These are phyloP conservation scores for Colletotrichum orchidophilum DNA, from an alignment of 2,329 filamentous ascomycete genomes.

Conservation along the genomic window DNA sequence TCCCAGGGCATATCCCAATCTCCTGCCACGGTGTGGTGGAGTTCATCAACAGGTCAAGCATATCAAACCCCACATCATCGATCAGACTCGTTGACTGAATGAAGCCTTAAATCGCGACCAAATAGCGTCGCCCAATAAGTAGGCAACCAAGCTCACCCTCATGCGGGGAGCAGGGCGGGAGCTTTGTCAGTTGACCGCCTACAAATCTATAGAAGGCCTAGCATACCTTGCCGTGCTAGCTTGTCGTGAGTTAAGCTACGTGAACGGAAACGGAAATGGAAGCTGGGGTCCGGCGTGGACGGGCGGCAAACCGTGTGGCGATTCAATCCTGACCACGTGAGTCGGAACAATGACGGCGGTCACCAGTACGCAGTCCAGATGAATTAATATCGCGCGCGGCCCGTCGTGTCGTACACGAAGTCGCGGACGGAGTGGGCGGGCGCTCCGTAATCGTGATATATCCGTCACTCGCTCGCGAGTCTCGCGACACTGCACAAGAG, in stretches of 20 bases:
- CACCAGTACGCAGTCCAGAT: neutral
- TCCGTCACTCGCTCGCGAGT: neutral
- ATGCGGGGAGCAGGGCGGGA: conserved; percentile 2
- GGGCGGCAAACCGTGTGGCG: neutral
- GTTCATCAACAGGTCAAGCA: neutral
- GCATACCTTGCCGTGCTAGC: neutral
- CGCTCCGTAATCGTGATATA: neutral
- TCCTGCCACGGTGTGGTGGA: conserved; percentile 15
- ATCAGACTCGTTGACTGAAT: conserved; percentile 1
- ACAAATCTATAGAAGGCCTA: neutral
- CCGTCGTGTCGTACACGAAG: neutral
- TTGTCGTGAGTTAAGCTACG: neutral
- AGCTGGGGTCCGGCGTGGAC: neutral
- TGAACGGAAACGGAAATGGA: neutral
- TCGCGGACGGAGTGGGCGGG: neutral
- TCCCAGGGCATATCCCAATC: conserved; percentile 22
- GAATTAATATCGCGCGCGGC: neutral
- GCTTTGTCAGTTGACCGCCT: conserved; percentile 13
- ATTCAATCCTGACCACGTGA: neutral
- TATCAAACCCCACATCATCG: conserved; percentile 1
- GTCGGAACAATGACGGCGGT: neutral
- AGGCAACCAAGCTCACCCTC: neutral
- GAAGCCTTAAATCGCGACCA: neutral
- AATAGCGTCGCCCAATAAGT: neutral
- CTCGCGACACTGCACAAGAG: neutral